Evolutionary conservation across 2,329 filamentous ascomycete species (phyloP).

Genomic region (Alternaria alternata): DNA sequence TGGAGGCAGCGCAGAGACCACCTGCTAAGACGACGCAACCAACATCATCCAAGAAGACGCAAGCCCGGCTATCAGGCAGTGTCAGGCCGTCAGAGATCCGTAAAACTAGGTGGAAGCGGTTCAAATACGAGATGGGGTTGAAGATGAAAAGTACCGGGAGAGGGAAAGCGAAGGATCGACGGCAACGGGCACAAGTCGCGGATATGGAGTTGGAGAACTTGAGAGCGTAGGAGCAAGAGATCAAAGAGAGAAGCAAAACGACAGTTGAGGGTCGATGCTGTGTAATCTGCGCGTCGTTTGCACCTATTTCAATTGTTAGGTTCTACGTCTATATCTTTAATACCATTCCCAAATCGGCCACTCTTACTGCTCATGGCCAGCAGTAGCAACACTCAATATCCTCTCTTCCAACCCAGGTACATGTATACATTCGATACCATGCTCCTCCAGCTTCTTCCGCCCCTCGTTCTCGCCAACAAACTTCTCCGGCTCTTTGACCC

Average conservation of each 20-base stretch:
- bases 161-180: slow-evolving; percentile 12
- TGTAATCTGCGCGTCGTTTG: no score
- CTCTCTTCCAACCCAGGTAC: slow-evolving; percentile 79
- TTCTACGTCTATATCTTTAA: neutral
- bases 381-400: slow-evolving; percentile 82
- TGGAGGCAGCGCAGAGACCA: slow-evolving; percentile 24
- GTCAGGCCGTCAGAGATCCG: slow-evolving; percentile 20
- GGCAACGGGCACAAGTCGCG: slow-evolving; percentile 3
- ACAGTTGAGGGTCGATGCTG: neutral
- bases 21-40: neutral
- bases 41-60: slow-evolving; percentile 12
- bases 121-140: slow-evolving; percentile 22
- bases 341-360: neutral
- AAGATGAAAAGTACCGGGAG: slow-evolving; percentile 15
- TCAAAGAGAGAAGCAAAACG: slow-evolving; percentile 58
- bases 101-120: slow-evolving; percentile 22
- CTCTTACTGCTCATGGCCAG: slow-evolving; percentile 69
- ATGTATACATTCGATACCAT: slow-evolving; percentile 76
- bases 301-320: no score
- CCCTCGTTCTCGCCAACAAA: slow-evolving; percentile 88
- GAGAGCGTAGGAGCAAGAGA: slow-evolving; percentile 71
- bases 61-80: neutral
- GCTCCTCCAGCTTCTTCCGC: slow-evolving; percentile 71
- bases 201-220: slow-evolving; percentile 67
- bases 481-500: slow-evolving; percentile 86